These are phyloP conservation scores for Hymenoscyphus fraxineus DNA, from an alignment of 2,329 filamentous ascomycete species.

Conservation along the genomic window DNA sequence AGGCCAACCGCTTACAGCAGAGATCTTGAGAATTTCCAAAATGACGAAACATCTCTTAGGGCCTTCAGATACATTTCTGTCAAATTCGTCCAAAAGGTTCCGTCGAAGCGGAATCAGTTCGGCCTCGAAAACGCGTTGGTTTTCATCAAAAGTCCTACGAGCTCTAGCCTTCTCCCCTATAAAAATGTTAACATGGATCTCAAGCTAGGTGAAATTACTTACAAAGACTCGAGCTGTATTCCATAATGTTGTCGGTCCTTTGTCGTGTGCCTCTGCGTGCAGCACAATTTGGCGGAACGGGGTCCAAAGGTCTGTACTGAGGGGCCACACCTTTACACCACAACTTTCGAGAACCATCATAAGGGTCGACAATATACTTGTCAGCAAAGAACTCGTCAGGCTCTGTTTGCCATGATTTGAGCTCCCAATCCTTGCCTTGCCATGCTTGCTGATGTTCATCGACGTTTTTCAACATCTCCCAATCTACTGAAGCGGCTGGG, in stretches of 20 bases:
- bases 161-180: conserved; percentile 48
- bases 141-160: conserved; percentile 51
- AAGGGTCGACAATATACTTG: conserved; percentile 55
- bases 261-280: conserved; percentile 43
- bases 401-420: conserved; percentile 27
- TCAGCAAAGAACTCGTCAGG: conserved; percentile 48
- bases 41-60: conserved; percentile 62
- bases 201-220: background rate
- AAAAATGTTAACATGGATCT: background rate
- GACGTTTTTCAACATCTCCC: conserved; percentile 50
- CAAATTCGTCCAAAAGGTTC: conserved; percentile 73
- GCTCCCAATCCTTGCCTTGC: conserved; percentile 37
- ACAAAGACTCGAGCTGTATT: conserved; percentile 79
- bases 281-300: conserved; percentile 56
- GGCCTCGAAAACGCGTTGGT: conserved; percentile 80
- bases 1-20: conserved; percentile 56
- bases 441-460: conserved; percentile 35
- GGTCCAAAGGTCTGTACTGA: conserved; percentile 60
- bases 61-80: conserved; percentile 45
- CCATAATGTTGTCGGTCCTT: conserved; percentile 62
- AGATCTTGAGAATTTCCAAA: conserved; percentile 72
- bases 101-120: conserved; percentile 72
- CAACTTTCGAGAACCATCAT: conserved; percentile 61
- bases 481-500: conserved; percentile 50
- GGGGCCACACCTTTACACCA: conserved; percentile 50